Conservation (phyloP, 345 rosid genomes). For the Eucalyptus sp. region DNA sequence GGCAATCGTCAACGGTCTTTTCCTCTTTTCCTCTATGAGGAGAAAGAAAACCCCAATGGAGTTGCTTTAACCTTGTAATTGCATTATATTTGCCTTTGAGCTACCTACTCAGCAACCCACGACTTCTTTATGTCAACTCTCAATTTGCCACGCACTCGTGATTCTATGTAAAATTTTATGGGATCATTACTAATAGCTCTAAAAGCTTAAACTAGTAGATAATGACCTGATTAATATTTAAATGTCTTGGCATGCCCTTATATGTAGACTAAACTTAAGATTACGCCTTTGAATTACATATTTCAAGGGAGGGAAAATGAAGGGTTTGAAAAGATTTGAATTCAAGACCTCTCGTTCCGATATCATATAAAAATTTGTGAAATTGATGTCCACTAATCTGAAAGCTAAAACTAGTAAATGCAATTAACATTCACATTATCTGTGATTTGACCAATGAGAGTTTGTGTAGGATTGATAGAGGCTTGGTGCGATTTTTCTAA, state of each 20-base stretch:
- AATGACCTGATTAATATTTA: not conserved
- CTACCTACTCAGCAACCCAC: not conserved
- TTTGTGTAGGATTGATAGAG: not conserved
- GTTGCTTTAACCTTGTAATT: not conserved
- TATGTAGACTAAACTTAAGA: not conserved
- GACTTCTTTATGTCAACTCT: not conserved
- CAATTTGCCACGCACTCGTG: not conserved
- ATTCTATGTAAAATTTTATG: not conserved
- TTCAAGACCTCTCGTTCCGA: accelerated
- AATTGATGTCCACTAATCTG: accelerated
- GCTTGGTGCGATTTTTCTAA: not conserved
- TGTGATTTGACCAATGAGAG: not conserved
- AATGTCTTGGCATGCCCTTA: not conserved
- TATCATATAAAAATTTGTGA: not conserved
- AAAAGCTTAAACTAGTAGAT: not conserved
- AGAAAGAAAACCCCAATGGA: not conserved
- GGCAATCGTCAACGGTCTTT: not conserved
- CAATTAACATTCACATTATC: accelerated
- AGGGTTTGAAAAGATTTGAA: not conserved
- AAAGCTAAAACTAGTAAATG: not conserved
- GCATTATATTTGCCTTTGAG: not conserved
- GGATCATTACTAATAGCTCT: not conserved
- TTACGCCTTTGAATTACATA: not conserved
- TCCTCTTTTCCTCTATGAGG: not conserved
- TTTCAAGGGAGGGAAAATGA: not conserved